Evolutionary conservation across 2,329 filamentous ascomycete genomes (phyloP).

Genomic region (Trichoderma atrobrunneum): DNA sequence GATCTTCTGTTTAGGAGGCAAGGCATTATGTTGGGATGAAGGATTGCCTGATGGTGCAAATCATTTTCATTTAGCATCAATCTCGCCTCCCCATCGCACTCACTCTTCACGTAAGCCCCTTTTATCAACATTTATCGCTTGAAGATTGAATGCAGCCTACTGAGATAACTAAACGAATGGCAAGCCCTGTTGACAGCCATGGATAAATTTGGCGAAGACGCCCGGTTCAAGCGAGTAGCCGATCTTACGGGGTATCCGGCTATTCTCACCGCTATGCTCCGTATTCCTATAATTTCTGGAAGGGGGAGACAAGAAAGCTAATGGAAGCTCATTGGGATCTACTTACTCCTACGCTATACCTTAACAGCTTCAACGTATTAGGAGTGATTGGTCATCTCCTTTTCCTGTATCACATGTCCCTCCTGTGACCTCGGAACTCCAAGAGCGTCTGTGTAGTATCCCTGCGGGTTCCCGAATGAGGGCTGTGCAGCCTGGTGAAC

Average conservation of each 20-base stretch:
- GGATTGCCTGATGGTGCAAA: rapidly evolving
- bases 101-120: not conserved
- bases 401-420: not conserved
- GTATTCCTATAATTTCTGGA: not conserved
- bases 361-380: not conserved
- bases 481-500: not conserved
- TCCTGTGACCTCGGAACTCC: not conserved
- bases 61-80: not conserved
- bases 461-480: not conserved
- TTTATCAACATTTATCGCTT: not conserved
- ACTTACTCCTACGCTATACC: not conserved
- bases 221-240: not conserved
- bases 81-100: not conserved
- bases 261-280: not conserved
- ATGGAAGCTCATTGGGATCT: not conserved
- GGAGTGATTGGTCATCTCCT: not conserved
- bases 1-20: not conserved
- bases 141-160: not conserved
- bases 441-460: not conserved
- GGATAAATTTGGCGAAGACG: not conserved
- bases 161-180: not conserved
- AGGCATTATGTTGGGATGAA: not conserved
- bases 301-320: not conserved
- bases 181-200: not conserved
- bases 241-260: not conserved